Evolutionary conservation across 2,329 filamentous ascomycete species (phyloP).

Genomic region (Fusarium heterosporum): DNA sequence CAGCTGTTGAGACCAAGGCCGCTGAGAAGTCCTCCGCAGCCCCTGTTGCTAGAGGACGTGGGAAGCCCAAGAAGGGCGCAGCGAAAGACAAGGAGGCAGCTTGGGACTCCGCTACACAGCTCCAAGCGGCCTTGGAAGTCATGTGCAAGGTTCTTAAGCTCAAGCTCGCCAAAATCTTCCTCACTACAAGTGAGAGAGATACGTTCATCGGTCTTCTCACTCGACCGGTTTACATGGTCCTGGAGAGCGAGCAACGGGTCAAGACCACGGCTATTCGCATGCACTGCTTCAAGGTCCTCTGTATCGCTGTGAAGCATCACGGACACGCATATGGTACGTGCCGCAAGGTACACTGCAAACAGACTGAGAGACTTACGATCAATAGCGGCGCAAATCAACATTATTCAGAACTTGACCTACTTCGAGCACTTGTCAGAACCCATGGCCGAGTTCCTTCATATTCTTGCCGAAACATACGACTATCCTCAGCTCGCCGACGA

Average conservation of each 20-base stretch:
- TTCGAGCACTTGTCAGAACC: constrained; percentile 99
- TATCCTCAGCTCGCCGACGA: constrained; percentile 96
- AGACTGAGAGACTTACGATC: constrained; percentile 44
- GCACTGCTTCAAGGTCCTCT: constrained; percentile 97
- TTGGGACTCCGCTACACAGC: constrained; percentile 90
- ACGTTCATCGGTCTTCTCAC: constrained; percentile 95
- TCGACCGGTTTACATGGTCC: constrained; percentile 89
- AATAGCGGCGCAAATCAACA: constrained; percentile 92
- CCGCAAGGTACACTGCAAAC: neutral
- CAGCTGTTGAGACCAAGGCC: constrained; percentile 92
- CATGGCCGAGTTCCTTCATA: constrained; percentile 98
- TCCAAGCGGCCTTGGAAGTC: constrained; percentile 87
- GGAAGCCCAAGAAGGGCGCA: constrained; percentile 81
- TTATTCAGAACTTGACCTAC: constrained; percentile 97
- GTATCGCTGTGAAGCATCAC: constrained; percentile 96
- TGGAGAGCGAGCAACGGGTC: constrained; percentile 92
- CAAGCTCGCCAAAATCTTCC: constrained; percentile 91
- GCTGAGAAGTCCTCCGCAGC: constrained; percentile 83
- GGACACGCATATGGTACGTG: constrained; percentile 88
- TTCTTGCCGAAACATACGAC: constrained; percentile 96
- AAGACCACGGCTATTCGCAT: constrained; percentile 92
- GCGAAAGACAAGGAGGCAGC: constrained; percentile 83
- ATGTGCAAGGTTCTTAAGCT: constrained; percentile 97
- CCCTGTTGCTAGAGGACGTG: constrained; percentile 77
- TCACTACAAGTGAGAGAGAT: constrained; percentile 96